Percentiles rank a stretch among this genome's conserved stretches.
phyloP scores from a whole-genome alignment of 2,329 filamentous ascomycete genomes.

The Purpureocillium lavendulum region DNA sequence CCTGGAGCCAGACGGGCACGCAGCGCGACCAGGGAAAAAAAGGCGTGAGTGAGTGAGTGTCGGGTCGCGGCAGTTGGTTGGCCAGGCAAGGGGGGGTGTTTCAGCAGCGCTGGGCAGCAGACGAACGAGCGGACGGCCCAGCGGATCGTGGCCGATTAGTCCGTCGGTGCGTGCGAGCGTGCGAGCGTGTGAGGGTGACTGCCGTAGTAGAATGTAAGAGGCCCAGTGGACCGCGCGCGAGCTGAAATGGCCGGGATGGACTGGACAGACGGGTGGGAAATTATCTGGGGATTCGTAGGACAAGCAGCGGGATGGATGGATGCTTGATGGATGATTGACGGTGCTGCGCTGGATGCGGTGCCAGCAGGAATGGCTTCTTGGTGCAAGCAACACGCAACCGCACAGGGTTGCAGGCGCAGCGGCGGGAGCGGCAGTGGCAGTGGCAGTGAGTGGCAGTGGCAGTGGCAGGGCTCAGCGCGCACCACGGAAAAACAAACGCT shows the following conservation, averaged over 20 bases:
- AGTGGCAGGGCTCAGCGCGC: too few species aligned
- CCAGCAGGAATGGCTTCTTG: too few species aligned
- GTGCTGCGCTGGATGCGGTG: too few species aligned
- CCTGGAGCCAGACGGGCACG: constrained; percentile 7
- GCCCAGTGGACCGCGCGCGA: constrained; percentile 7
- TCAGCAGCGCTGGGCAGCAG: constrained; percentile 6
- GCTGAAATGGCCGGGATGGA: constrained; percentile 15
- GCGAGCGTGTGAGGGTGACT: too few species aligned
- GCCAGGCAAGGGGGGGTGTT: constrained; percentile 7
- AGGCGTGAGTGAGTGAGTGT: background rate
- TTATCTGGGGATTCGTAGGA: constrained; percentile 16
- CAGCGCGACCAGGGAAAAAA: constrained; percentile 6
- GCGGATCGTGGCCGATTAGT: constrained; percentile 5
- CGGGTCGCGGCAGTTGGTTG: constrained; percentile 5
- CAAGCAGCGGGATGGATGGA: constrained; percentile 5
- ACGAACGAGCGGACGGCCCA: constrained; percentile 5
- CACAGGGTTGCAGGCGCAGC: too few species aligned
- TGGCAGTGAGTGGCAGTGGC: too few species aligned
- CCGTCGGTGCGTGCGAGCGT: too few species aligned
- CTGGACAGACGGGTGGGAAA: constrained; percentile 13
- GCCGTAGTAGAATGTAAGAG: constrained; percentile 1
- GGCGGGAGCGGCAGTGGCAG: too few species aligned
- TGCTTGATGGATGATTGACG: background rate
- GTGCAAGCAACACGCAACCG: constrained; percentile 1
- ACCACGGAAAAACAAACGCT: too few species aligned